A percentile compares a stretch with the other conserved stretches of the same genome.
These are phyloP conservation scores for Echium plantagineum DNA, from an alignment of 257 asterid species.

Conservation along the genomic window DNA sequence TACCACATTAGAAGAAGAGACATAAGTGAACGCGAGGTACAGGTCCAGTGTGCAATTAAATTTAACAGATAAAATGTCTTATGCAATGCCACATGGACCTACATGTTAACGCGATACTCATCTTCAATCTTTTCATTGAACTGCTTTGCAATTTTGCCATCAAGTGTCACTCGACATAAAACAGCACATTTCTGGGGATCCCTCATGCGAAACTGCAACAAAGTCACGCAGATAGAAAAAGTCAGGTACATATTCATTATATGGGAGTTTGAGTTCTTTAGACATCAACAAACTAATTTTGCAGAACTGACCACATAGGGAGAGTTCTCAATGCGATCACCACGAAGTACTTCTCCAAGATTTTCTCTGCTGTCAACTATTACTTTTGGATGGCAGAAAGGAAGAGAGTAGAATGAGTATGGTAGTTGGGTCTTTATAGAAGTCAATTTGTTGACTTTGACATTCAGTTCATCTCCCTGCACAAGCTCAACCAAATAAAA, in stretches of 20 bases:
- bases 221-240: constrained; percentile 8
- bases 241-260: constrained; percentile 7
- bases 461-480: constrained; percentile 54
- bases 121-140: constrained; percentile 51
- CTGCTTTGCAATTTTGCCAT: constrained; percentile 46
- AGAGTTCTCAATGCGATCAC: constrained; percentile 77
- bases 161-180: constrained; percentile 38
- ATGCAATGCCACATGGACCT: constrained; percentile 12
- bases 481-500: constrained; percentile 1
- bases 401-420: constrained; percentile 56
- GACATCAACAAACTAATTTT: constrained; percentile 1
- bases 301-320: constrained; percentile 38
- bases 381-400: constrained; percentile 44
- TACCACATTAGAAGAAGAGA: constrained; percentile 12
- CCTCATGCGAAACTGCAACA: constrained; percentile 62
- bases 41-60: background rate
- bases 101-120: constrained; percentile 70
- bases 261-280: background rate
- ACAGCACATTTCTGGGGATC: constrained; percentile 61
- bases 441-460: constrained; percentile 67
- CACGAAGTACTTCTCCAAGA: constrained; percentile 78
- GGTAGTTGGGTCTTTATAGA: constrained; percentile 77
- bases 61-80: background rate
- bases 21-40: constrained; percentile 2
- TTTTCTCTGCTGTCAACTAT: constrained; percentile 66